phyloP scores from a whole-genome alignment of 176 grass and related monocot species.

The Thinopyrum elongatum region DNA sequence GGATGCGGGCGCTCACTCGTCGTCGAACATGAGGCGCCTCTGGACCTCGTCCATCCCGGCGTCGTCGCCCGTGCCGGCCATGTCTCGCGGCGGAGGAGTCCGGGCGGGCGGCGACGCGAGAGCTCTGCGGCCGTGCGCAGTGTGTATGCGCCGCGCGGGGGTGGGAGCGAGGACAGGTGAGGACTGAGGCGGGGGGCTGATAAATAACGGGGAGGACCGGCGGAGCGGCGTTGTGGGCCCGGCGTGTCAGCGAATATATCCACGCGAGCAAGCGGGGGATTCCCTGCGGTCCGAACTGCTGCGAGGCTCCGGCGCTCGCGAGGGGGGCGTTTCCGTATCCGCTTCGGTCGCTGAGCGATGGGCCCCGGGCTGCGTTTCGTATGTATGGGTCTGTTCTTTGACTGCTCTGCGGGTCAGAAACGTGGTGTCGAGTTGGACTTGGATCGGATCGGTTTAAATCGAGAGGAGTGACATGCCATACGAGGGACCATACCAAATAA shows the following conservation, averaged over 20 bases:
- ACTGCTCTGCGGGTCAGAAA: not conserved
- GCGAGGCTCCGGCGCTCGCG: too few relatives aligned
- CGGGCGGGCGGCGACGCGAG: not conserved
- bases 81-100: constrained; percentile 3
- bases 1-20: constrained; percentile 56
- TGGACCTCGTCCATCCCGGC: constrained; percentile 90
- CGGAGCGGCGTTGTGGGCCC: not conserved
- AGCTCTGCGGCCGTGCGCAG: not conserved
- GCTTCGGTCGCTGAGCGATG: not conserved
- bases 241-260: not conserved
- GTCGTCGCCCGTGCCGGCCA: constrained; percentile 50
- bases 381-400: not conserved
- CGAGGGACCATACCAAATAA: too few relatives aligned
- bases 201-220: constrained; percentile 9
- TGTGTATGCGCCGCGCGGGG: not conserved
- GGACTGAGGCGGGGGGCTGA: not conserved
- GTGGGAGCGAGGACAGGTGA: not conserved
- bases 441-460: not conserved
- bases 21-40: constrained; percentile 97
- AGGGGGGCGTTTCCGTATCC: not conserved
- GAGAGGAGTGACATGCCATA: too few relatives aligned
- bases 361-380: not conserved
- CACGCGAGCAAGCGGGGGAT: constrained; percentile 7
- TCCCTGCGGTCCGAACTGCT: not conserved
- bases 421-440: not conserved